phyloP scores from a whole-genome alignment of 768 basidiomycete species.

The Tulasnella sp. region DNA sequence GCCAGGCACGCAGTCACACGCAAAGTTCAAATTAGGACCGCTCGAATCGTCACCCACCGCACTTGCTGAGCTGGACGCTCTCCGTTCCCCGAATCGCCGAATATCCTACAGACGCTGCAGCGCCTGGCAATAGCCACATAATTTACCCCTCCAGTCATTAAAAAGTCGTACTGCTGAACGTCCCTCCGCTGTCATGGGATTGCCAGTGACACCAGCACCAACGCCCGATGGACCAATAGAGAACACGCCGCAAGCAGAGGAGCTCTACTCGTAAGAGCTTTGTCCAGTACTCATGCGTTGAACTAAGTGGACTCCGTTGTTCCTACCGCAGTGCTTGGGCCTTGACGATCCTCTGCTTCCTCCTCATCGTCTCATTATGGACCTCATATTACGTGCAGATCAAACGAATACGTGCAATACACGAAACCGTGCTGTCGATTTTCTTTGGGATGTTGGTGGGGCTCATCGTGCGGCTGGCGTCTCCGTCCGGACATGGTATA shows the following conservation, averaged over 20 bases:
- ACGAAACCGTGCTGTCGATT: slow-evolving; percentile 92
- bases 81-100: too few relatives aligned
- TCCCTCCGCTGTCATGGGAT: too few relatives aligned
- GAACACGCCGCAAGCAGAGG: slow-evolving; percentile 16
- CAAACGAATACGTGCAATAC: slow-evolving; percentile 85
- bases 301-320: background rate
- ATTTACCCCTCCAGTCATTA: too few relatives aligned
- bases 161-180: too few relatives aligned
- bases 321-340: slow-evolving; percentile 49
- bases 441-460: slow-evolving; percentile 96
- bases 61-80: too few relatives aligned
- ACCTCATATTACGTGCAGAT: slow-evolving; percentile 98
- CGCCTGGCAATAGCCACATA: too few relatives aligned
- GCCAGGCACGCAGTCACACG: too few relatives aligned
- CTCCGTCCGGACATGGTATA: slow-evolving; percentile 89
- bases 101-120: too few relatives aligned
- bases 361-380: slow-evolving; percentile 88
- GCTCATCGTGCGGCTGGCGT: slow-evolving; percentile 70
- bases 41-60: too few relatives aligned
- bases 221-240: background rate
- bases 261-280: slow-evolving; percentile 17
- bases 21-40: too few relatives aligned
- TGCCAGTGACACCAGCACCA: background rate
- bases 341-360: slow-evolving; percentile 81
- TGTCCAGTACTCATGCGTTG: background rate